Evolutionary conservation across 257 asterid genomes (phyloP), one percentile per base, ranked within the genome.

Genomic region (Solanum microdontum): DNA sequence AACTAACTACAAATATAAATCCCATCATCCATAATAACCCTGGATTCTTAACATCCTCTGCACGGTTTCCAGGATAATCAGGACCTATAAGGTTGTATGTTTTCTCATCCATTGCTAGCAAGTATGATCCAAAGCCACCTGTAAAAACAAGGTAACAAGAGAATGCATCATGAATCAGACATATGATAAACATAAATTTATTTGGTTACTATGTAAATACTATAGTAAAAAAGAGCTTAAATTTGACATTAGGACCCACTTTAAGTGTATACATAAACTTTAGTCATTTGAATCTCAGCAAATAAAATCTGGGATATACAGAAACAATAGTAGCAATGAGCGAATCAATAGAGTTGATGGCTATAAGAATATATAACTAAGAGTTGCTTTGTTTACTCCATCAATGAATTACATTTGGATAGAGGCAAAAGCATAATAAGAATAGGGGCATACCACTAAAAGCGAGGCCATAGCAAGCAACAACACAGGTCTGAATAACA

Each of bases 391-490:
- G 37, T 79, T 79, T 26, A 39, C 13, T 79, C 5, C 19, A 43
- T 40, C 8, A 43, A 79, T 8, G 15, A 79, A 43, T 15, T 26
- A 48, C 58, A 48, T 48, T 13, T 40, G 62, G 51, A 77, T 77
- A 0, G 6, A 28, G 45, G 12, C 33, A 23, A 11, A n/a, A 36
- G 7, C 55, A 36, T 8, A 30, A 75, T 37, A 75, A 75, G 60
- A 79, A 79, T 7, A 13, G 34, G 45, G 40, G 40, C 39, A 30
- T 84, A 97, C 99, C 99, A 70, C 98, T 95, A 90, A 93, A 94
- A 84, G 98, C 98, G 85, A 97, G 98, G 64, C 99, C 99, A 85
- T 94, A 97, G 88, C 98, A 96, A 89, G 98, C 99, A 88, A 96
- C 99, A 36, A 96, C 98, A 84, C 99, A 96, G 26, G 99, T 96